Percentiles rank a stretch among this genome's conserved stretches.
phyloP scores from a whole-genome alignment of 2,329 filamentous ascomycete genomes.

The Aspergillus piperis region DNA sequence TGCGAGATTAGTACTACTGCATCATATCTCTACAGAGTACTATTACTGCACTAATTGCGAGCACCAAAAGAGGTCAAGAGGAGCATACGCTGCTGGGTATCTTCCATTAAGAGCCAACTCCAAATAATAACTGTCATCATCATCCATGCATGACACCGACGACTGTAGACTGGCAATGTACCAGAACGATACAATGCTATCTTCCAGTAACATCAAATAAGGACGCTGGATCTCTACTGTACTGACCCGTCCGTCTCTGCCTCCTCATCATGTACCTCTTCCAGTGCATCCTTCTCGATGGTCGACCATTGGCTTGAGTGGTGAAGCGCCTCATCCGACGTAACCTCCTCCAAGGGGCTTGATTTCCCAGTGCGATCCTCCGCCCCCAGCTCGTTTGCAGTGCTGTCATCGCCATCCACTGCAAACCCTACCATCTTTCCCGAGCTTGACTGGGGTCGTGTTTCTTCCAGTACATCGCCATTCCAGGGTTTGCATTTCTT shows the following conservation, averaged over 20 bases:
- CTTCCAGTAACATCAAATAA: neutral
- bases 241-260: neutral
- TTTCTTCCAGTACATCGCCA: constrained; percentile 72
- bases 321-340: constrained; percentile 36
- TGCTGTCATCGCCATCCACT: constrained; percentile 28
- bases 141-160: neutral
- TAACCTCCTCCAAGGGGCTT: constrained; percentile 30
- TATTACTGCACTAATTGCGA: neutral
- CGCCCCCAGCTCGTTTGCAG: constrained; percentile 11
- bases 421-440: constrained; percentile 48
- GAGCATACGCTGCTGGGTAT: constrained; percentile 8
- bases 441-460: constrained; percentile 33
- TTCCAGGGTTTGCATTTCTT: constrained; percentile 88
- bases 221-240: neutral
- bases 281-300: constrained; percentile 33
- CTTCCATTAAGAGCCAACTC: constrained; percentile 2
- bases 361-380: constrained; percentile 15
- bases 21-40: neutral
- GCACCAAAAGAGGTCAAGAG: neutral
- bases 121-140: neutral
- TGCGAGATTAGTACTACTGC: neutral
- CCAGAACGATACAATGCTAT: neutral
- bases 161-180: neutral
- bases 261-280: constrained; percentile 14
- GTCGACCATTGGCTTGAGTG: constrained; percentile 43